A percentile compares a stretch with the other conserved stretches of the same genome.
phyloP scores from a whole-genome alignment of 1,139 yeast species.

The Hanseniaspora uvarum region DNA sequence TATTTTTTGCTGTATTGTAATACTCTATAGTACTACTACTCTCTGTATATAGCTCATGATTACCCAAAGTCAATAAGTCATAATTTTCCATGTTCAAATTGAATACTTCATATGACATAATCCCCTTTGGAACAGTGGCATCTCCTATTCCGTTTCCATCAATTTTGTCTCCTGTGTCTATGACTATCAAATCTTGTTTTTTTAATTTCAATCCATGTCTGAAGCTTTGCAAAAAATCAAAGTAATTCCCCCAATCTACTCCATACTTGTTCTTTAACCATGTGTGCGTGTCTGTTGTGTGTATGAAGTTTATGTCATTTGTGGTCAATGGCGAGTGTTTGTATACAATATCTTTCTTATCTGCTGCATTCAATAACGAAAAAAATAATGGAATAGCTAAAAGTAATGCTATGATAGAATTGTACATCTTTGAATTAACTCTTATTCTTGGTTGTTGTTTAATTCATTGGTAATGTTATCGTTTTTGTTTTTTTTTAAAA shows the following conservation, averaged over 20 bases:
- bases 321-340: constrained; percentile 41
- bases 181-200: constrained; percentile 51
- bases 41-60: constrained; percentile 78
- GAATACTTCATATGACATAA: constrained; percentile 52
- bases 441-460: background rate
- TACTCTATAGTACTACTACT: constrained; percentile 59
- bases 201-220: constrained; percentile 36
- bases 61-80: constrained; percentile 78
- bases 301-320: constrained; percentile 72
- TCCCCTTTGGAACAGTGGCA: constrained; percentile 63
- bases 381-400: background rate
- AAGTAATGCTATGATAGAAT: background rate
- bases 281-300: constrained; percentile 93
- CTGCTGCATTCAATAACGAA: background rate
- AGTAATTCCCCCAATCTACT: constrained; percentile 89
- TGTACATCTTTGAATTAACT: background rate
- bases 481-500: background rate
- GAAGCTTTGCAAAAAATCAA: constrained; percentile 54
- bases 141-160: constrained; percentile 88
- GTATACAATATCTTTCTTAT: background rate
- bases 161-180: constrained; percentile 89
- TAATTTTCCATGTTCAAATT: constrained; percentile 45
- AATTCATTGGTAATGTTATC: too few species aligned
- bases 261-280: constrained; percentile 77
- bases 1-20: constrained; percentile 45